Percentiles rank a stretch among this genome's conserved stretches.
These are phyloP conservation scores for Urochloa ruziziensis DNA, from an alignment of 176 grass and related monocot genomes.

Conservation along the genomic window DNA sequence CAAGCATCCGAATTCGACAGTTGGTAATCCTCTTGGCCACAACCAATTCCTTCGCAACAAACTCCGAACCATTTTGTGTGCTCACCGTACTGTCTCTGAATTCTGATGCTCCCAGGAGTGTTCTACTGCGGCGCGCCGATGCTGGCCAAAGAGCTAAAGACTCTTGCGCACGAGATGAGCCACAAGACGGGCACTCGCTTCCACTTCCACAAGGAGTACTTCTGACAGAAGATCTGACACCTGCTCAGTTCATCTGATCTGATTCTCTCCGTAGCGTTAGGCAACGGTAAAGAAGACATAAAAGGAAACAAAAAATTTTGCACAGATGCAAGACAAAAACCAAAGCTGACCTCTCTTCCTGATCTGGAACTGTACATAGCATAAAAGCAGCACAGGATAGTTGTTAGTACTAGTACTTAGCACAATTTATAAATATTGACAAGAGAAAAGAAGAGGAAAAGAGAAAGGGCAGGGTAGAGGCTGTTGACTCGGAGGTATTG, in stretches of 20 bases:
- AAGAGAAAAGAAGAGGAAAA: neutral
- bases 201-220: slow-evolving; percentile 99
- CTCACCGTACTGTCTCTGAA: neutral
- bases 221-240: neutral
- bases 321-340: slow-evolving; percentile 53
- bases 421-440: slow-evolving; percentile 38
- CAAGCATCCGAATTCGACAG: slow-evolving; percentile 82
- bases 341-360: slow-evolving; percentile 49
- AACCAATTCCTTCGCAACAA: neutral
- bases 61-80: neutral
- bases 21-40: slow-evolving; percentile 55
- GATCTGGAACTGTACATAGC: slow-evolving; percentile 92
- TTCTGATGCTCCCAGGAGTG: slow-evolving; percentile 47
- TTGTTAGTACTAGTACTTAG: slow-evolving; percentile 30
- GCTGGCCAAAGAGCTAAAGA: slow-evolving; percentile 82
- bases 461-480: slow-evolving; percentile 25
- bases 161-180: slow-evolving; percentile 82
- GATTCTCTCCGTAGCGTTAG: slow-evolving; percentile 38
- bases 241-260: slow-evolving; percentile 16
- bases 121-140: slow-evolving; percentile 92
- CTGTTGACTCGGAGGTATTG: slow-evolving; percentile 7
- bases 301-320: slow-evolving; percentile 46
- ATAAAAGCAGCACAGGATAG: slow-evolving; percentile 60
- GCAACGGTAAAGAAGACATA: slow-evolving; percentile 25
- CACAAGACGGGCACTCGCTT: slow-evolving; percentile 86